phyloP scores from a whole-genome alignment of 768 basidiomycete genomes.

The Agrocybe praecox region DNA sequence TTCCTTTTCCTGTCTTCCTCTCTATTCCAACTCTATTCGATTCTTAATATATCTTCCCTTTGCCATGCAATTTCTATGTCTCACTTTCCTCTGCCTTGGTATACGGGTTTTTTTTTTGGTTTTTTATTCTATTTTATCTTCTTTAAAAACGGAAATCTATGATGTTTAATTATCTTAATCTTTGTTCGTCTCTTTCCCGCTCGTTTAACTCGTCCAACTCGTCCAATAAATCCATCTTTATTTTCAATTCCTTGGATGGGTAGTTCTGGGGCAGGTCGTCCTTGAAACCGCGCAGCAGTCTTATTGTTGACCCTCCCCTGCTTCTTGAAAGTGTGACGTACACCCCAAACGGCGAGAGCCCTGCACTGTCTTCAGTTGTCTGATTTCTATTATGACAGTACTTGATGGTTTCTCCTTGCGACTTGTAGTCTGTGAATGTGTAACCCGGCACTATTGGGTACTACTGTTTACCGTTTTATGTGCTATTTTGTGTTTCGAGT shows the following conservation, averaged over 20 bases:
- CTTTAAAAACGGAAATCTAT: no score
- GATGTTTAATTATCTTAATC: no score
- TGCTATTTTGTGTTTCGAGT: constrained; percentile 11
- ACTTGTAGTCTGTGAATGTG: constrained; percentile 42
- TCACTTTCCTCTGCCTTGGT: no score
- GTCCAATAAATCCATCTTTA: constrained; percentile 10
- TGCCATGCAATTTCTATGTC: no score
- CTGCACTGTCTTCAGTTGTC: constrained; percentile 21
- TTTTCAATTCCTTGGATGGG: constrained; percentile 16
- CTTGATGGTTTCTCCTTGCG: constrained; percentile 40
- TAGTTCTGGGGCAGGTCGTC: constrained; percentile 22
- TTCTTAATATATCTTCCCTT: no score
- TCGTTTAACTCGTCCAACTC: not conserved
- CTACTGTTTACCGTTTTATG: no score
- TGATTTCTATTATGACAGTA: constrained; percentile 37
- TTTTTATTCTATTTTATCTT: no score
- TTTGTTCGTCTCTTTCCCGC: no score
- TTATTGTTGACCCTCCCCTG: constrained; percentile 24
- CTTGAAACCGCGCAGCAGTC: constrained; percentile 33
- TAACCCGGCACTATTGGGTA: constrained; percentile 34
- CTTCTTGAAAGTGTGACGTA: constrained; percentile 38
- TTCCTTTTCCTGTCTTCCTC: no score
- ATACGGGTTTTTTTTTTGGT: no score
- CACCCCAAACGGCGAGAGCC: constrained; percentile 29
- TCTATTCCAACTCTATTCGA: no score